Evolutionary conservation across 768 basidiomycete genomes (phyloP), one percentile per base, ranked within the genome.

Genomic region (Kockovaella imperatae): DNA sequence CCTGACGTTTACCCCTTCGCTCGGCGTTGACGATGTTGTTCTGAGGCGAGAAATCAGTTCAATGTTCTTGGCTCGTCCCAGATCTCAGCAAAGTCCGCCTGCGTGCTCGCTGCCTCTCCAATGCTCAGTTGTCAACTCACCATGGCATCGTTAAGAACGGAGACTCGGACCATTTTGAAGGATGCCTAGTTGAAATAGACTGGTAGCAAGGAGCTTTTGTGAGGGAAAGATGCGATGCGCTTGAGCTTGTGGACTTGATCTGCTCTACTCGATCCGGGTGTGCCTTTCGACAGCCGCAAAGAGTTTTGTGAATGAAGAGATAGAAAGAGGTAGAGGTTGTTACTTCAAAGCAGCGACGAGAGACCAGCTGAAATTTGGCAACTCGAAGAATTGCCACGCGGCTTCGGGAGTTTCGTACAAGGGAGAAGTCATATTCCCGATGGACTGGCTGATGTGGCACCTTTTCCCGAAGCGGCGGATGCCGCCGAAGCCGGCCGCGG

Each of bases 21-120:
- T 97, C 95, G 69, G 95, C 95, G 62, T 99, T 99, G 83, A 95
- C 88, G 61, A 96, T 95, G 81, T 87, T 93, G 82, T 93, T 96
- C 62, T 67, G 44, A 3, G 6, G 34, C 15, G 43, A 30, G n/a
- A n/a, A 21, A 43, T 44, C 56, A 53, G 43, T 35, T 30, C 14
- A 15, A 35, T 30, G 3, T 20, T 23, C 11, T 8, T 30, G 11
- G 13, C 5, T 47, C 45, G 3, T 17, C 15, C 21, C 13, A 13
- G 6, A 14, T 26, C 24, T 30, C 32, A n/a, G n/a, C 18, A 49
- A 13, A 13, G 38, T 29, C 39, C 13, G 14, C 32, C 35, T 30
- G 14, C n/a, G 15, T 15, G n/a, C n/a, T 39, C 42, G 4, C 36
- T 24, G 36, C 32, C 7, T 39, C 18, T 23, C 20, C 18, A 11